These are phyloP conservation scores for Puccinellia tenuiflora DNA, from an alignment of 176 grass and related monocot species.

Conservation along the genomic window DNA sequence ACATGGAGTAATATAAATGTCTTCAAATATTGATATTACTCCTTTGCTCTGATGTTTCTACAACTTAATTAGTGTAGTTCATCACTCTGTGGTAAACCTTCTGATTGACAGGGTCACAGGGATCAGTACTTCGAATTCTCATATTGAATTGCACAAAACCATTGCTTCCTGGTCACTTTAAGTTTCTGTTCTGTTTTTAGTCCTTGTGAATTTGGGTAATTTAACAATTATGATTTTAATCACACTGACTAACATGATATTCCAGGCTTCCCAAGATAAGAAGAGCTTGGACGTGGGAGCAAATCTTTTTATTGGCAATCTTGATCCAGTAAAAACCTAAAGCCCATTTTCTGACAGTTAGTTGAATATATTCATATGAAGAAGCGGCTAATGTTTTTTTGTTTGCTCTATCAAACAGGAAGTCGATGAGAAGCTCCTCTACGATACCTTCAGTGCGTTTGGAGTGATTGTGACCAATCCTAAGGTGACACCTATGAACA, in stretches of 20 bases:
- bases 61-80: not conserved
- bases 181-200: not conserved
- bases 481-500: constrained; percentile 51
- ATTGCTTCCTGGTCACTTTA: not conserved
- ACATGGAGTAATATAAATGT: not conserved
- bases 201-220: not conserved
- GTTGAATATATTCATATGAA: not conserved
- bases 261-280: constrained; percentile 99
- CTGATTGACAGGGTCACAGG: not conserved
- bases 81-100: not conserved
- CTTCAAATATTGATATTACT: not conserved
- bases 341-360: constrained; percentile 16
- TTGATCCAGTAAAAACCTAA: constrained; percentile 69
- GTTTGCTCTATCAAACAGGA: constrained; percentile 54
- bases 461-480: constrained; percentile 97
- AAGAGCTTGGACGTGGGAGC: constrained; percentile 96
- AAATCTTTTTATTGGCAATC: constrained; percentile 99
- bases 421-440: constrained; percentile 98
- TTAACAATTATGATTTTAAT: not conserved
- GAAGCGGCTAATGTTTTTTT: constrained; percentile 16
- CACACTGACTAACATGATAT: constrained; percentile 27
- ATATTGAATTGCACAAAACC: not conserved
- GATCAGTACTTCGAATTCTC: not conserved
- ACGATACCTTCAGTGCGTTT: constrained; percentile 99
- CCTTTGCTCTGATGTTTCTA: not conserved